These are phyloP conservation scores for Boletales sp. DNA, from an alignment of 768 basidiomycete species.

Conservation along the genomic window DNA sequence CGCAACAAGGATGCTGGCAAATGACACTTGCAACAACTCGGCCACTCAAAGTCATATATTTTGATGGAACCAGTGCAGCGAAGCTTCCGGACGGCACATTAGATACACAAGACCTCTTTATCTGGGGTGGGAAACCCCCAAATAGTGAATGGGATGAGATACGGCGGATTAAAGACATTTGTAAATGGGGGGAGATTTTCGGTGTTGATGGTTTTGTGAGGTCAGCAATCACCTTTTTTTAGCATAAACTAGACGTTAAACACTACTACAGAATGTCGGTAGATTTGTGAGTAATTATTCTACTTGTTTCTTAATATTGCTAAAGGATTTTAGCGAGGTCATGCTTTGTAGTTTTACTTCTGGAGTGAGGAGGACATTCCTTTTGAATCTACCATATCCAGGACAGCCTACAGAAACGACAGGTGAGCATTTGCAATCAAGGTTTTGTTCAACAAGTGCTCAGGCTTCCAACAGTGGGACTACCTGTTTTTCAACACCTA, in stretches of 20 bases:
- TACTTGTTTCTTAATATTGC: too few relatives aligned
- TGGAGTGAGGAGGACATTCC: not conserved
- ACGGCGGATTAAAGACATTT: not conserved
- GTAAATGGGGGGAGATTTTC: not conserved
- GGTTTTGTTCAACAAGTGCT: not conserved
- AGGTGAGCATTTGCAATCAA: not conserved
- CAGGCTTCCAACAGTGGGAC: not conserved
- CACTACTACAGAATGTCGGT: not conserved
- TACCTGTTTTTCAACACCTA: not conserved
- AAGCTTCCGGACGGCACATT: not conserved
- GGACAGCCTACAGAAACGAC: too few relatives aligned
- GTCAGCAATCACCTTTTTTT: not conserved
- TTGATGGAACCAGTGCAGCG: not conserved
- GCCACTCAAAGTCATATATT: not conserved
- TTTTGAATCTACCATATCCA: too few relatives aligned
- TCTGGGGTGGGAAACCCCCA: not conserved
- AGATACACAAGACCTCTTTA: not conserved
- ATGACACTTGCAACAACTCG: not conserved
- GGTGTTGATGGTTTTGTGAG: not conserved
- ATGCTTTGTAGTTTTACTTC: not conserved
- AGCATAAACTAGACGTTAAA: not conserved
- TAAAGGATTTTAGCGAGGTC: not conserved
- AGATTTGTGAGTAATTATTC: conserved; percentile 33
- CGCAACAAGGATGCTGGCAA: not conserved
- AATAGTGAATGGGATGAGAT: not conserved